A percentile compares a stretch with the other conserved stretches of the same genome.
Evolutionary conservation across 2,329 filamentous ascomycete species (phyloP).

Genomic region (Colletotrichum kahawae): DNA sequence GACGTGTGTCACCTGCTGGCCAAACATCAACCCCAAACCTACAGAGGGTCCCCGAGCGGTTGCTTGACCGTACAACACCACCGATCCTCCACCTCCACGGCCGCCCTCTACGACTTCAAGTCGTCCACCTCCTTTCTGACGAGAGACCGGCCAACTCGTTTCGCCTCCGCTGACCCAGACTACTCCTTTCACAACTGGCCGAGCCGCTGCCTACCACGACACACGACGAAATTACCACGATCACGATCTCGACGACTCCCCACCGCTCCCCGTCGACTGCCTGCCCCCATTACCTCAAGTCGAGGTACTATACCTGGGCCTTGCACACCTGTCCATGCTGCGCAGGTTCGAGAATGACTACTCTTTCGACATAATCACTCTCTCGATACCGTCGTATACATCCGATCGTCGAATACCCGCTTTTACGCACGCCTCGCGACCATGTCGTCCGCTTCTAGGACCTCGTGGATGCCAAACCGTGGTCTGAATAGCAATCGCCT

Average conservation of each 20-base stretch:
- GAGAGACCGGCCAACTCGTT: not conserved
- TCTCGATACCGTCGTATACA: not conserved
- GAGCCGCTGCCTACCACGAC: not conserved
- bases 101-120: not conserved
- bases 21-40: slow-evolving; percentile 22
- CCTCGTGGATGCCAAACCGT: slow-evolving; percentile 49
- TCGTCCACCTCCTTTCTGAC: not conserved
- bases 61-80: slow-evolving; percentile 19
- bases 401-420: slow-evolving; percentile 8
- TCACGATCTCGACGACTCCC: not conserved
- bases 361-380: slow-evolving; percentile 6
- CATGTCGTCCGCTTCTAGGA: slow-evolving; percentile 59
- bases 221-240: not conserved
- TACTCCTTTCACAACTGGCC: not conserved
- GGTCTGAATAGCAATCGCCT: slow-evolving; percentile 50
- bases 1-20: slow-evolving; percentile 23
- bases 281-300: not conserved
- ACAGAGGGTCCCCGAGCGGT: slow-evolving; percentile 21
- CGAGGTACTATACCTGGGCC: not conserved
- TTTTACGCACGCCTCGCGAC: slow-evolving; percentile 9
- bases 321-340: slow-evolving; percentile 5
- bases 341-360: slow-evolving; percentile 21
- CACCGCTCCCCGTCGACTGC: not conserved
- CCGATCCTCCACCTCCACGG: not conserved
- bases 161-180: not conserved